Base-by-base conservation (phyloP, 1,284 basidiomycete genomes). In the Sphagnurus paluster region DNA sequence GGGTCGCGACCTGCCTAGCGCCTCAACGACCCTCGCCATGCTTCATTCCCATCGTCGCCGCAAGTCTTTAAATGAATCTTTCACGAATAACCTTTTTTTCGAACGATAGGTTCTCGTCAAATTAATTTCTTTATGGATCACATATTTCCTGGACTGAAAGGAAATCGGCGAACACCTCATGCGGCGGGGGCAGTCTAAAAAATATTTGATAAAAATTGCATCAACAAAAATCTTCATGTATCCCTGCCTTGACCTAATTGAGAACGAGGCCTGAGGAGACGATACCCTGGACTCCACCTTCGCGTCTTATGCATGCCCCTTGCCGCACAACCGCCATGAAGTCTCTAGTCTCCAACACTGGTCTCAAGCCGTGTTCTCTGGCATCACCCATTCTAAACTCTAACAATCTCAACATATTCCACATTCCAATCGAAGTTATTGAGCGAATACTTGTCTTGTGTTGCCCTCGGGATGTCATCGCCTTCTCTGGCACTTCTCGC, bases 361-460 rank as follows among this genome's bases (percentile, higher is more conserved):
- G 14, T 21, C 29, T 5, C 35, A 35, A 19, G n/a, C 42, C 13
- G 19, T n/a, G n/a, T n/a, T n/a, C 33, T 25, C 16, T 29, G 16
- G 33, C 6, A 39, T 25, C 17, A 23, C 14, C 37, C 42, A 20
- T n/a, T n/a, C n/a, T 21, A 28, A 44, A 19, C 14, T 24, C 29
- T 32, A n/a, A 17, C 20, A 23, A 24, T 35, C 20, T 21, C 13
- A 20, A 20, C 28, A 2, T 14, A 10, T 45, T 42, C 36, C 28
- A 35, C 26, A 17, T 46, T 24, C 84, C 84, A 1, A 52, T 70
- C 8, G 84, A 87, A 57, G 60, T 87, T 32, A 57, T 71, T 17
- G 78, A 86, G 55, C 72, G 76, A 36, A 71, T 77, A 25, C 72
- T 87, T 21, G 63, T 68, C 11, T 72, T 74, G 52, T 79, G 76